Evolutionary conservation across 352 stramenopile species (phyloP), one percentile per base, ranked within the genome.

Genomic region (Globisporangium cederbergense): DNA sequence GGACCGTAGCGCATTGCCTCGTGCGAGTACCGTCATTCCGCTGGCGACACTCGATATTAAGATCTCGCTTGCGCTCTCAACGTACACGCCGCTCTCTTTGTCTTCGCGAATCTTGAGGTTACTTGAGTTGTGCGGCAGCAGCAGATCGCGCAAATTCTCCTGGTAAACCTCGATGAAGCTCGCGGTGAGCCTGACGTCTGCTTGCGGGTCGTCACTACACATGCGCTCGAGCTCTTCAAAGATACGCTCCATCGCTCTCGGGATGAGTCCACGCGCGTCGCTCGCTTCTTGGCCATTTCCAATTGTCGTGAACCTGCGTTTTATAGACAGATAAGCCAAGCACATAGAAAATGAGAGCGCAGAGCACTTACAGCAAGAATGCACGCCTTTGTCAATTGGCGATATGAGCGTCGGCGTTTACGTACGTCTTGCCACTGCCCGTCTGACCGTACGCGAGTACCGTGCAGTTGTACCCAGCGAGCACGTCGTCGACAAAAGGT

Each of bases 151-250:
- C 28, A 91, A 54, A 13, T 60, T 77, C 59, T 93, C 83, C 45
- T 90, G 80, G 40, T 91, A 90, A n/a, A 93, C 74, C 60, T 93
- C 83, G 30, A 90, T 54, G 58, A 86, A 86, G 28, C 78, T 88
- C 1, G 75, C 78, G 0, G 65, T 79, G 36, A 92, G 67, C 22
- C 67, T n/a, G 14, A 72, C 58, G 2, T 79, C 70, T 13, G 67
- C 66, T 30, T 86, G 49, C 5, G 22, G 10, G 25, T 52, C n/a
- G 2, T 71, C 38, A 16, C 20, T n/a, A 11, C 18, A 40, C 4
- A 75, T 56, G 10, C 40, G 25, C 11, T 55, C 30, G 14, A 79
- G 70, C 14, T 65, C 56, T 5, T 60, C 34, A 28, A 86, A 70
- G 49, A 87, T 66, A 10, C 53, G 28, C 42, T 79, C 70, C 30